A percentile compares a stretch with the other conserved stretches of the same genome.
These are phyloP conservation scores for Tuctoria greenei DNA, from an alignment of 176 grass and related monocot genomes.

Conservation along the genomic window DNA sequence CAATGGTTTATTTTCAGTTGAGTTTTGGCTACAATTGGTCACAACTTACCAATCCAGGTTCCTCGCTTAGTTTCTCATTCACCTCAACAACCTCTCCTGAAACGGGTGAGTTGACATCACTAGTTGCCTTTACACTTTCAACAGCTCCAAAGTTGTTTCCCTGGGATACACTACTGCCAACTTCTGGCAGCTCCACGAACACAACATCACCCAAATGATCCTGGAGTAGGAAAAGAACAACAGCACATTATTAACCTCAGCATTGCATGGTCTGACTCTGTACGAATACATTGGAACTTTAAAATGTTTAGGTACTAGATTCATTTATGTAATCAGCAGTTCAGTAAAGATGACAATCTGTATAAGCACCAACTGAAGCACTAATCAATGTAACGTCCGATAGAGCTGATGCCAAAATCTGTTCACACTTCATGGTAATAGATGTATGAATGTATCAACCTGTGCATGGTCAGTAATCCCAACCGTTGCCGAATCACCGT, in stretches of 20 bases:
- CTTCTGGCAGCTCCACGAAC: constrained; percentile 88
- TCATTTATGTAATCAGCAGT: neutral
- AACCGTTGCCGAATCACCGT: constrained; percentile 73
- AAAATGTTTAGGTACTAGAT: neutral
- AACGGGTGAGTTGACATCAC: constrained; percentile 79
- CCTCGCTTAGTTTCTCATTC: constrained; percentile 48
- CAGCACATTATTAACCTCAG: constrained; percentile 5
- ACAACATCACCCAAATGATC: constrained; percentile 97
- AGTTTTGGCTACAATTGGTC: neutral
- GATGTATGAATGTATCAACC: constrained; percentile 37
- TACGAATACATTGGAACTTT: neutral
- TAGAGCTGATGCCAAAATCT: constrained; percentile 2
- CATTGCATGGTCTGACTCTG: constrained; percentile 1
- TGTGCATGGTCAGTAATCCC: constrained; percentile 99
- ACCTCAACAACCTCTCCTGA: constrained; percentile 82
- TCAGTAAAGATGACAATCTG: neutral
- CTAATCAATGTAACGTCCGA: neutral
- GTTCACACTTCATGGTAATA: neutral
- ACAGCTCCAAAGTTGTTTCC: constrained; percentile 84
- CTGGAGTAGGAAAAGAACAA: constrained; percentile 36
- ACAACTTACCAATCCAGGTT: constrained; percentile 69
- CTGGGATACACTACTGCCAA: constrained; percentile 60
- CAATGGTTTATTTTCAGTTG: neutral
- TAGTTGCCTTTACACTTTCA: constrained; percentile 97
- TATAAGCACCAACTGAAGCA: neutral